Conservation (phyloP, 495 filamentous ascomycete species). For the Aspergillus olivimuriae region DNA sequence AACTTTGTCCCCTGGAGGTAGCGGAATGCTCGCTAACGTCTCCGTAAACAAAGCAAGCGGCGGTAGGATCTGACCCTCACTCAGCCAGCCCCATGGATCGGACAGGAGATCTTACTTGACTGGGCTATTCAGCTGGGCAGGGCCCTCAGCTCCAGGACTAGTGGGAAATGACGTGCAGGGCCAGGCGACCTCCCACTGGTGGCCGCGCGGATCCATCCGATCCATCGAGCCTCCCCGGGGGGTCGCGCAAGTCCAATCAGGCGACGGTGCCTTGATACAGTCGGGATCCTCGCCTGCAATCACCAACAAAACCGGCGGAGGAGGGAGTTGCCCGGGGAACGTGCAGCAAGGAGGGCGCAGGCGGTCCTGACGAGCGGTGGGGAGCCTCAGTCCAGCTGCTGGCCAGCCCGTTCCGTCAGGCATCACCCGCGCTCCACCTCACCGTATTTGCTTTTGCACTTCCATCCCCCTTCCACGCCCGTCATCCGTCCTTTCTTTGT, state of each 20-base stretch:
- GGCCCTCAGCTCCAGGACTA: constrained; percentile 4
- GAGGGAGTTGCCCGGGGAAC: constrained; percentile 35
- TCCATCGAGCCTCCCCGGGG: neutral
- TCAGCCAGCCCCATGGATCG: constrained; percentile 3
- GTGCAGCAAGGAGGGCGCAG: constrained; percentile 5
- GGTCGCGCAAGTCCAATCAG: constrained; percentile 1
- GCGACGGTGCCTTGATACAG: constrained; percentile 6
- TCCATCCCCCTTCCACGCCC: neutral
- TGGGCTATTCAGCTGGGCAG: neutral
- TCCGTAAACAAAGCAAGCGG: no score
- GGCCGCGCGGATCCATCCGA: neutral
- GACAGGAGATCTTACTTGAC: neutral
- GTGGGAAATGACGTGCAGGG: constrained; percentile 17
- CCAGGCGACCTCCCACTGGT: neutral
- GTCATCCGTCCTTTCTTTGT: neutral
- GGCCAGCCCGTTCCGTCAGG: no score
- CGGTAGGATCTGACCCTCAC: no score
- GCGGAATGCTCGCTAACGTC: no score
- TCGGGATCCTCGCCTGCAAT: neutral
- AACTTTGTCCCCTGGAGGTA: no score
- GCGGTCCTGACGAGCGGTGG: constrained; percentile 6
- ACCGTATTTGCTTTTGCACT: neutral
- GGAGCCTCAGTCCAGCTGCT: neutral
- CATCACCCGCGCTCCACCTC: neutral
- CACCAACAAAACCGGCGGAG: constrained; percentile 12